phyloP scores from a whole-genome alignment of 306 rosid species.

The Quercus ilex region DNA sequence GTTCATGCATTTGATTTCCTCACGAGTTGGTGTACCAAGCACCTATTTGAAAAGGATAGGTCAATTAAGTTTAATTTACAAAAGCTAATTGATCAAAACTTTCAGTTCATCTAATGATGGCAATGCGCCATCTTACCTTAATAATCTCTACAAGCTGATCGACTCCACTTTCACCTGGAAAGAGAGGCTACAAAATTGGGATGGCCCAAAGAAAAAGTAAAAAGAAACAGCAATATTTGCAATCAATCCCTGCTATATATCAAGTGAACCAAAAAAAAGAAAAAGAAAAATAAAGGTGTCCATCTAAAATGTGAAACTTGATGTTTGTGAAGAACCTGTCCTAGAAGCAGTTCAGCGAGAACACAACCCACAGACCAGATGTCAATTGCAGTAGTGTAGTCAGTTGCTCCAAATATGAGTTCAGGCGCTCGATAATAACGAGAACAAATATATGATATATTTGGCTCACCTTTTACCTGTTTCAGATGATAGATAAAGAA shows the following conservation, averaged over 20 bases:
- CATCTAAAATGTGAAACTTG: background rate
- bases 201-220: constrained; percentile 10
- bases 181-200: constrained; percentile 54
- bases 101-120: background rate
- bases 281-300: background rate
- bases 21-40: constrained; percentile 70
- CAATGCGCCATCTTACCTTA: constrained; percentile 36
- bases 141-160: constrained; percentile 79
- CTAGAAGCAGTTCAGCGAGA: constrained; percentile 61
- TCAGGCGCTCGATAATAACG: constrained; percentile 78
- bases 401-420: constrained; percentile 72
- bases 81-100: background rate
- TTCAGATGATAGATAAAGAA: background rate
- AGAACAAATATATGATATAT: constrained; percentile 71
- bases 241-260: background rate
- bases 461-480: constrained; percentile 74
- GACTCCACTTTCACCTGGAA: constrained; percentile 69
- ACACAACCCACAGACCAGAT: constrained; percentile 78
- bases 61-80: background rate
- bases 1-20: constrained; percentile 76
- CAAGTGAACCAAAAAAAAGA: background rate
- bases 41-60: constrained; percentile 31
- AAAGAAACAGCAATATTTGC: background rate
- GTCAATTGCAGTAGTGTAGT: constrained; percentile 67
- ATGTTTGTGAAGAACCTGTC: constrained; percentile 46